phyloP scores from a whole-genome alignment of 441 rosid species.

The Omphalea diandra region DNA sequence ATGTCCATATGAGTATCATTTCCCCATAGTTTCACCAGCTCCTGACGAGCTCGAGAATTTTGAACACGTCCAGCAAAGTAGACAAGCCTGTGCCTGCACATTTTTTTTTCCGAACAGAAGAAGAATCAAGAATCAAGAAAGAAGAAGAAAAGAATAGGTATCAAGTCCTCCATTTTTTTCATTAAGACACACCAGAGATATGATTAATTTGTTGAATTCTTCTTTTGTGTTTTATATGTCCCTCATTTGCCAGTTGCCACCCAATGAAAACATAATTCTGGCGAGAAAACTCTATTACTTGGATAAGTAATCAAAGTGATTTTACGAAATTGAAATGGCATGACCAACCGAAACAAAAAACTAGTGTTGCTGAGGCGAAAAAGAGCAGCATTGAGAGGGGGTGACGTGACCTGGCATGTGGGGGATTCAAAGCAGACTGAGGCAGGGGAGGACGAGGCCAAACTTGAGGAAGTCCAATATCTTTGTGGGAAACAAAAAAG shows the following conservation, averaged over 20 bases:
- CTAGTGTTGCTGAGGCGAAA: neutral
- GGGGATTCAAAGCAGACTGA: slow-evolving; percentile 30
- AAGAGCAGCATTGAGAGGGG: neutral
- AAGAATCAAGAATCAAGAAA: no score
- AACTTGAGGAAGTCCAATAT: slow-evolving; percentile 43
- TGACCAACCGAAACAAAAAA: no score
- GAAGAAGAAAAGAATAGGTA: no score
- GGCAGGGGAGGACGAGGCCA: slow-evolving; percentile 35
- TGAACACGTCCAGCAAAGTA: slow-evolving; percentile 40
- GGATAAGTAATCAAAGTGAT: neutral
- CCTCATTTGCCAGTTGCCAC: neutral
- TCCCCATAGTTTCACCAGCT: slow-evolving; percentile 32
- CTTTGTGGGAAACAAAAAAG: slow-evolving; percentile 39
- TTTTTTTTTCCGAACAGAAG: neutral
- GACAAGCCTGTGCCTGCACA: slow-evolving; percentile 40
- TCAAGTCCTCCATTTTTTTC: no score
- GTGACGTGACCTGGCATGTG: slow-evolving; percentile 28
- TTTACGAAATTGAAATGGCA: neutral
- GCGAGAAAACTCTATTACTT: neutral
- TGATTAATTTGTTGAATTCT: no score
- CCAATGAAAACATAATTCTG: neutral
- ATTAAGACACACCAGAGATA: no score
- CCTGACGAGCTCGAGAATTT: slow-evolving; percentile 36
- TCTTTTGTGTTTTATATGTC: no score
- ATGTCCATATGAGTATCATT: slow-evolving; percentile 35